phyloP scores from a whole-genome alignment of 2,329 filamentous ascomycete genomes.

The Reticulascus tulasneorum region DNA sequence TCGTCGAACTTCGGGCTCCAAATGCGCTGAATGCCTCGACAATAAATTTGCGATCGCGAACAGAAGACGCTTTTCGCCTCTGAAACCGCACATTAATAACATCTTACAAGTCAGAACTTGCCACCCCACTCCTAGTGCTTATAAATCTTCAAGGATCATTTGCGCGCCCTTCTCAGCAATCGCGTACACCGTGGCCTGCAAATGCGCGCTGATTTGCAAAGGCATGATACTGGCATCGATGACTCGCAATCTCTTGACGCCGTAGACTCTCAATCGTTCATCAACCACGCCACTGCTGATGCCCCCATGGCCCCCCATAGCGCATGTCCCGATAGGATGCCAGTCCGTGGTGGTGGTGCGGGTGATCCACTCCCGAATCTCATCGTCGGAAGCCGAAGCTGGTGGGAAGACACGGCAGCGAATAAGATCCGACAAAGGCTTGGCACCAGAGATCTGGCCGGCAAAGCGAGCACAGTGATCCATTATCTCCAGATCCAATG shows the following conservation, averaged over 20 bases:
- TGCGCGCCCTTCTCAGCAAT: constrained; percentile 16
- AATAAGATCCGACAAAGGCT: constrained; percentile 8
- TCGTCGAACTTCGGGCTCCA: no score
- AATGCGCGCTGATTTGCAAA: constrained; percentile 12
- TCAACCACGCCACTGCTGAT: constrained; percentile 25
- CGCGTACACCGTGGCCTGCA: constrained; percentile 13
- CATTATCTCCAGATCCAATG: neutral
- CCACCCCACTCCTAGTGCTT: no score
- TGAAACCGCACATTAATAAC: no score
- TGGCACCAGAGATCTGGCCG: neutral
- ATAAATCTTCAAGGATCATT: no score
- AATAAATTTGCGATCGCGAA: no score
- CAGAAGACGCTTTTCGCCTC: no score
- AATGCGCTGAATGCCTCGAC: no score
- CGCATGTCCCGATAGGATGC: constrained; percentile 21
- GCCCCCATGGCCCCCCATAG: constrained; percentile 20
- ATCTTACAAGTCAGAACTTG: no score
- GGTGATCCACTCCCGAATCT: constrained; percentile 1
- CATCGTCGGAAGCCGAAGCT: constrained; percentile 9
- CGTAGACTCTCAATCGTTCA: constrained; percentile 20
- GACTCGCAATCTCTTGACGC: constrained; percentile 16
- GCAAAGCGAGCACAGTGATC: constrained; percentile 4
- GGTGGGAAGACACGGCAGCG: constrained; percentile 17
- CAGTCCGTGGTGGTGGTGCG: constrained; percentile 2
- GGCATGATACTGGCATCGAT: constrained; percentile 17